These are phyloP conservation scores for Mortierella hygrophila DNA, from an alignment of 192 early-diverging fungal species.

Conservation along the genomic window DNA sequence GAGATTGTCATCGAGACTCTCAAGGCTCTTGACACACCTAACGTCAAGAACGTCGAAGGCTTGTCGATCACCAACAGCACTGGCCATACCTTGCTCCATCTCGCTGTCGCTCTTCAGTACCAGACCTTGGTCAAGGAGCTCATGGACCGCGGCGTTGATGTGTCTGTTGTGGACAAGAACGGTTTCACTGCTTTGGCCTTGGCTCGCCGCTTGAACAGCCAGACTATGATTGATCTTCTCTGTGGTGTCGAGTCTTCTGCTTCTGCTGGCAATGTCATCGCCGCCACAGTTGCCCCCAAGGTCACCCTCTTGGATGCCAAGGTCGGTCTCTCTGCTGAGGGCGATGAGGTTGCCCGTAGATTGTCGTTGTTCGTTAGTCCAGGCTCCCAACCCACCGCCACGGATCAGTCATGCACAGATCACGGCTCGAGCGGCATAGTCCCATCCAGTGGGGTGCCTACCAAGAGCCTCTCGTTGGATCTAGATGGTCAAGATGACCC, in stretches of 20 bases:
- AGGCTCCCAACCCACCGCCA: constrained; percentile 27
- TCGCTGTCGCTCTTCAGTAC: constrained; percentile 36
- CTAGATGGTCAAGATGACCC: constrained; percentile 26
- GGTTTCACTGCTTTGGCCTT: constrained; percentile 43
- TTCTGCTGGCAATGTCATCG: neutral
- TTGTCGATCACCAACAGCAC: constrained; percentile 38
- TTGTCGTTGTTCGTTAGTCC: constrained; percentile 38
- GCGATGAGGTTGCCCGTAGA: constrained; percentile 31
- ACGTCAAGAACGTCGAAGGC: constrained; percentile 37
- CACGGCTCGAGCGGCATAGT: constrained; percentile 34
- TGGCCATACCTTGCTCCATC: constrained; percentile 52
- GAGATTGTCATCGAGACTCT: constrained; percentile 42
- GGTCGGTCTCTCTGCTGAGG: constrained; percentile 12
- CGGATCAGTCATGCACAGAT: constrained; percentile 21
- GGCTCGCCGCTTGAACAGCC: constrained; percentile 27
- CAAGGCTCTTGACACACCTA: constrained; percentile 26
- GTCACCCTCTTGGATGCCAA: constrained; percentile 18
- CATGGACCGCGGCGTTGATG: constrained; percentile 26
- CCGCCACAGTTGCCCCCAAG: neutral
- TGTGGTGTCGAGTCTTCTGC: neutral
- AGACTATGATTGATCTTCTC: constrained; percentile 35
- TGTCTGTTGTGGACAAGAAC: constrained; percentile 44
- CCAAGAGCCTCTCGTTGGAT: constrained; percentile 10
- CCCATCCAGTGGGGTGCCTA: neutral
- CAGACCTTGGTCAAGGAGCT: constrained; percentile 33